These are phyloP conservation scores for Elsinoe fawcettii DNA, from an alignment of 2,329 filamentous ascomycete genomes.

Conservation along the genomic window DNA sequence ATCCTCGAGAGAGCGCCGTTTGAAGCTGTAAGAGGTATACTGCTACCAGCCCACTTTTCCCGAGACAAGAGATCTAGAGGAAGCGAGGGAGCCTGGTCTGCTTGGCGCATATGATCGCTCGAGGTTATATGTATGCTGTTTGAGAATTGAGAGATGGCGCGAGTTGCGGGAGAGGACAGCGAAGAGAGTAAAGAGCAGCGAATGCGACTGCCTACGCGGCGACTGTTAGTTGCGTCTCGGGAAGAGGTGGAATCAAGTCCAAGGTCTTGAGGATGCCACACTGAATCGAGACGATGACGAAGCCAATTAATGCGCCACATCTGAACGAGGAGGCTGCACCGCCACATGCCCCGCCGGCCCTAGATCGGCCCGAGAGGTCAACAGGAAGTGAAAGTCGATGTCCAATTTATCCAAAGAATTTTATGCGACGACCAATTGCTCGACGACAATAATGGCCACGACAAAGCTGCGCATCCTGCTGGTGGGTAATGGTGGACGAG, in stretches of 20 bases:
- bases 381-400: neutral
- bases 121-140: no score
- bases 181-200: neutral
- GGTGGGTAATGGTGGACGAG: constrained; percentile 86
- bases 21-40: constrained; percentile 2
- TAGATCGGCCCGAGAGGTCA: neutral
- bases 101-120: neutral
- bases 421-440: neutral
- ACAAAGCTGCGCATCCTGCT: constrained; percentile 62
- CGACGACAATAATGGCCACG: constrained; percentile 18
- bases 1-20: neutral
- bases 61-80: constrained; percentile 2
- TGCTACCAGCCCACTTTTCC: constrained; percentile 1
- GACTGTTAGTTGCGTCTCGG: neutral
- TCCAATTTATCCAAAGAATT: neutral
- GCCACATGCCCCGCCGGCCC: neutral
- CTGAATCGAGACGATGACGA: neutral
- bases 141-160: no score
- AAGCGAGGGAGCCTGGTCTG: neutral
- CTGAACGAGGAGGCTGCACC: neutral
- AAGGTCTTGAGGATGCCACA: neutral
- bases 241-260: neutral
- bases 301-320: constrained; percentile 2
- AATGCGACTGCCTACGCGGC: constrained; percentile 14
- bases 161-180: neutral